phyloP scores from a whole-genome alignment of 768 basidiomycete genomes.

The Pholiota molesta region DNA sequence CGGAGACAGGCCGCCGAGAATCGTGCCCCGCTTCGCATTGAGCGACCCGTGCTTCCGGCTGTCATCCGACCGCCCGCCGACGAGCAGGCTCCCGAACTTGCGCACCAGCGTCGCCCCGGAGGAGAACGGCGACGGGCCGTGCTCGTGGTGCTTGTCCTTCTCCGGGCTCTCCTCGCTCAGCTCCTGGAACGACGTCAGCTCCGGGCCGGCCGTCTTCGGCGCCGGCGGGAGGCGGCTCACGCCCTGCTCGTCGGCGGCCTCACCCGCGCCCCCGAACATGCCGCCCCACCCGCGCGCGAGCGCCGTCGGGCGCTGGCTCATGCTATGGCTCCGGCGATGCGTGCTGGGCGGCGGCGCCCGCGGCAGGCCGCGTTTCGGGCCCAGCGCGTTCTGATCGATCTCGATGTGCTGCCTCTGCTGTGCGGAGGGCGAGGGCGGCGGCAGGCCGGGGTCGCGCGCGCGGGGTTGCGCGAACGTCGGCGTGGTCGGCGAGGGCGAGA shows the following conservation, averaged over 20 bases:
- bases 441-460: conserved; percentile 63
- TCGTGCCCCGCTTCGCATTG: conserved; percentile 50
- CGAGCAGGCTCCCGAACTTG: conserved; percentile 74
- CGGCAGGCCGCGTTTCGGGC: conserved; percentile 41
- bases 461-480: conserved; percentile 66
- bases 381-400: conserved; percentile 30
- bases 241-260: conserved; percentile 43
- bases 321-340: conserved; percentile 81
- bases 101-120: conserved; percentile 75
- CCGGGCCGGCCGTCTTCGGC: conserved; percentile 70
- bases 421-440: conserved; percentile 43
- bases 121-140: conserved; percentile 42
- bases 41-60: conserved; percentile 38
- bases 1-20: conserved; percentile 37
- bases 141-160: conserved; percentile 29
- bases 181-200: conserved; percentile 56
- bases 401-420: conserved; percentile 33
- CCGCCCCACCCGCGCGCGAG: conserved; percentile 58
- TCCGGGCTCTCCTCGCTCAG: conserved; percentile 39
- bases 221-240: conserved; percentile 34
- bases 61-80: conserved; percentile 41
- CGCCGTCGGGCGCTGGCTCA: conserved; percentile 71
- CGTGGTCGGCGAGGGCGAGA: conserved; percentile 62
- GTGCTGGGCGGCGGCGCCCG: conserved; percentile 78
- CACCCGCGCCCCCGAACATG: conserved; percentile 51